phyloP scores from a whole-genome alignment of 768 basidiomycete genomes.

The Galerina marginata region DNA sequence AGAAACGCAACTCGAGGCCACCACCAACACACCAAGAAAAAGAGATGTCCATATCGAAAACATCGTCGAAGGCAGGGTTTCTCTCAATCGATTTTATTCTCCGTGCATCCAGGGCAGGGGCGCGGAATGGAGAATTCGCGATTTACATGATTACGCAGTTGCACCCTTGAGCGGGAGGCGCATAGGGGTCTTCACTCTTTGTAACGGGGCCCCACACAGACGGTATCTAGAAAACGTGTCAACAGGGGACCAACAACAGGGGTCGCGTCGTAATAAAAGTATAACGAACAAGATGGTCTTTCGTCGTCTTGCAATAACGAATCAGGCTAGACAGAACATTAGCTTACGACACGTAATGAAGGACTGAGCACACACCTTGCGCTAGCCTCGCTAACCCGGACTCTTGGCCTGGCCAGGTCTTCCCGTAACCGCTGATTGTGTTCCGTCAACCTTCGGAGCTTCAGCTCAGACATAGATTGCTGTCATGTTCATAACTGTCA shows the following conservation, averaged over 20 bases:
- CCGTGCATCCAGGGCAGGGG: not conserved
- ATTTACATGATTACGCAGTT: constrained; percentile 73
- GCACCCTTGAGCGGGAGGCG: constrained; percentile 78
- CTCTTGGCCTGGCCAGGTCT: constrained; percentile 87
- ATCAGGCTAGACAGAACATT: constrained; percentile 66
- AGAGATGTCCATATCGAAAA: constrained; percentile 10
- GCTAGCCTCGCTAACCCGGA: constrained; percentile 91
- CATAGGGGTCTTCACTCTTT: constrained; percentile 93
- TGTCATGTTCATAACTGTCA: constrained; percentile 26
- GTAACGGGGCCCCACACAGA: constrained; percentile 93
- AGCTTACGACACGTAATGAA: constrained; percentile 11
- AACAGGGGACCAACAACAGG: constrained; percentile 17
- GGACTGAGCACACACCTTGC: constrained; percentile 62
- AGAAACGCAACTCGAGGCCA: constrained; percentile 5
- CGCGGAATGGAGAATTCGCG: not conserved
- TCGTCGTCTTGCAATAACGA: constrained; percentile 91
- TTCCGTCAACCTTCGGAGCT: constrained; percentile 90
- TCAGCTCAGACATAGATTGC: constrained; percentile 98
- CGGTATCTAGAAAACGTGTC: constrained; percentile 63
- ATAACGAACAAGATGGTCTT: constrained; percentile 82
- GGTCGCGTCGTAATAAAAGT: constrained; percentile 12
- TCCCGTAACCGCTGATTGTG: constrained; percentile 92
- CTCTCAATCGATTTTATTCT: constrained; percentile 14
- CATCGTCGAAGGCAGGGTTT: constrained; percentile 2
- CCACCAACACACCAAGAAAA: constrained; percentile 17